phyloP scores from a whole-genome alignment of 306 rosid genomes.

The Rosa persica region DNA sequence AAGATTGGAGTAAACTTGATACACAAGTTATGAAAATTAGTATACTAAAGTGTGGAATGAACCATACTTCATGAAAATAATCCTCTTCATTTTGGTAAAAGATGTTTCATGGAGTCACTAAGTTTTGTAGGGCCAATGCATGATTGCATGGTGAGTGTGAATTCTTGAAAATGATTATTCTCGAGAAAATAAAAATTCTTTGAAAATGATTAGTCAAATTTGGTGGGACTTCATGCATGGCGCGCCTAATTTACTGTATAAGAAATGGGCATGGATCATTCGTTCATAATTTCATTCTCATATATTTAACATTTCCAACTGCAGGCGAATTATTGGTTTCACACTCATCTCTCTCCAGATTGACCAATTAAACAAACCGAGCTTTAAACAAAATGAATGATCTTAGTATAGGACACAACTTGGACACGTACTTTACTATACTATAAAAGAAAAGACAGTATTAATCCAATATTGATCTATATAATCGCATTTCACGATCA shows the following conservation, averaged over 20 bases:
- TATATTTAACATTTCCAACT: background rate
- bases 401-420: background rate
- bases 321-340: background rate
- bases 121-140: background rate
- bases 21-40: no score
- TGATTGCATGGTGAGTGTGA: conserved; percentile 17
- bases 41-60: no score
- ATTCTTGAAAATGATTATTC: background rate
- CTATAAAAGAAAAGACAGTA: background rate
- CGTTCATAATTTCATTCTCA: background rate
- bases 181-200: background rate
- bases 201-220: conserved; percentile 11
- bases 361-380: no score
- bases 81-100: background rate
- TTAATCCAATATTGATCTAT: background rate
- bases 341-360: background rate
- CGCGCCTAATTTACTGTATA: background rate
- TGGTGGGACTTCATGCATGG: conserved; percentile 19
- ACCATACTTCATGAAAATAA: no score
- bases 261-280: background rate
- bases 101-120: background rate
- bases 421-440: background rate
- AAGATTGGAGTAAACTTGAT: no score
- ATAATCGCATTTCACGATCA: background rate
- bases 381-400: background rate